phyloP scores from a whole-genome alignment of 108 stramenopile species.

The Cylindrotheca closterium region DNA sequence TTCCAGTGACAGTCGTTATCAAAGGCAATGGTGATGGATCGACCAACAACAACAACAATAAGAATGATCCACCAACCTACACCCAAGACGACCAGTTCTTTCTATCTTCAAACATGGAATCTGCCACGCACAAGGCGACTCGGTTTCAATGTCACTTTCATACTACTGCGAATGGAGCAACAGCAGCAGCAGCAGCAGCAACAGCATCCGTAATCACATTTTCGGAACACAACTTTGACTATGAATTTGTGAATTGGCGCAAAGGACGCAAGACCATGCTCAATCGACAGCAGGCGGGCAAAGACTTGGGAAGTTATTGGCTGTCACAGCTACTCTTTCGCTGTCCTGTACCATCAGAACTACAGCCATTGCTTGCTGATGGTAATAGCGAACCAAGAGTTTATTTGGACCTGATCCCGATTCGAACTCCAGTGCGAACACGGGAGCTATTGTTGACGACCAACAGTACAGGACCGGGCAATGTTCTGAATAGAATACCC shows the following conservation, averaged over 20 bases:
- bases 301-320: slow-evolving; percentile 43
- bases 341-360: slow-evolving; percentile 65
- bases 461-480: slow-evolving; percentile 15
- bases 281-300: slow-evolving; percentile 36
- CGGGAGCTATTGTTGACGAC: slow-evolving; percentile 17
- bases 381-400: slow-evolving; percentile 16
- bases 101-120: slow-evolving; percentile 37
- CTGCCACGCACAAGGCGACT: slow-evolving; percentile 57
- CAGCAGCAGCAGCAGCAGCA: no score
- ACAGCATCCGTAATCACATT: slow-evolving; percentile 44
- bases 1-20: slow-evolving; percentile 46
- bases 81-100: slow-evolving; percentile 5
- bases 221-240: slow-evolving; percentile 60
- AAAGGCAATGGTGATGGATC: no score
- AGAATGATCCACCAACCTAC: no score
- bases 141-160: slow-evolving; percentile 81
- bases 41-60: neutral
- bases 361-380: slow-evolving; percentile 12
- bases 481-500: neutral
- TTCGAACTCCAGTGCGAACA: slow-evolving; percentile 57
- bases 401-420: slow-evolving; percentile 73
- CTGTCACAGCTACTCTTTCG: slow-evolving; percentile 48
- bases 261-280: slow-evolving; percentile 36
- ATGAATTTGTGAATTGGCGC: slow-evolving; percentile 63
- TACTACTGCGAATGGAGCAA: neutral